These are phyloP conservation scores for Chaetomium sp. DNA, from an alignment of 2,329 filamentous ascomycete species.

Conservation along the genomic window DNA sequence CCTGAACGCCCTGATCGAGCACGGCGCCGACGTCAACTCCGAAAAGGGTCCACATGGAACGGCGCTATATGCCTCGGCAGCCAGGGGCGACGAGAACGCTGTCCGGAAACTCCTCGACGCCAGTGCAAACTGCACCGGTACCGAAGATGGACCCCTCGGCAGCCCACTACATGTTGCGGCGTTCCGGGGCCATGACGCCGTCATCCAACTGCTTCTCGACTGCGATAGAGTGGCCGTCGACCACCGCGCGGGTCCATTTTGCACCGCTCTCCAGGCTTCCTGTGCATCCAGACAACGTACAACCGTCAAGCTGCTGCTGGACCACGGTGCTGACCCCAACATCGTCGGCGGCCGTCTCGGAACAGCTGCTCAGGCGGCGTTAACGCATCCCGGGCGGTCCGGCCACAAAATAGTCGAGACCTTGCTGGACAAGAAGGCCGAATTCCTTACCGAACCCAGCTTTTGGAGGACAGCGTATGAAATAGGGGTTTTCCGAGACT, in stretches of 20 bases:
- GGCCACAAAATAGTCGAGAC: background rate
- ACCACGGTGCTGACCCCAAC: background rate
- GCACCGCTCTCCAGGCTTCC: background rate
- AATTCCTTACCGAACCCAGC: background rate
- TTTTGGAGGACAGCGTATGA: background rate
- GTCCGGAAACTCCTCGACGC: background rate
- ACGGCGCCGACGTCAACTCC: background rate
- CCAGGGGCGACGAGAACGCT: background rate
- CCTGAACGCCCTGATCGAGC: background rate
- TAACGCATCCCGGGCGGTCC: no score
- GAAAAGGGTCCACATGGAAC: background rate
- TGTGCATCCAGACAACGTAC: background rate
- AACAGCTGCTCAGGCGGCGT: background rate
- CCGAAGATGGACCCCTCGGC: background rate
- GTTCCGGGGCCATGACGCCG: background rate
- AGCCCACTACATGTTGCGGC: background rate
- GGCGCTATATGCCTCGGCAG: background rate
- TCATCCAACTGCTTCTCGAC: background rate
- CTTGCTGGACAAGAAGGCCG: background rate
- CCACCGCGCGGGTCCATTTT: background rate
- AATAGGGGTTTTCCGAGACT: background rate
- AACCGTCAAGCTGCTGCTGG: background rate
- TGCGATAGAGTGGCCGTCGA: background rate
- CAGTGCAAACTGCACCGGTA: background rate
- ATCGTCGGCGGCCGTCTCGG: background rate